These are phyloP conservation scores for Cicer bijugum DNA, from an alignment of 306 rosid genomes.

Conservation along the genomic window DNA sequence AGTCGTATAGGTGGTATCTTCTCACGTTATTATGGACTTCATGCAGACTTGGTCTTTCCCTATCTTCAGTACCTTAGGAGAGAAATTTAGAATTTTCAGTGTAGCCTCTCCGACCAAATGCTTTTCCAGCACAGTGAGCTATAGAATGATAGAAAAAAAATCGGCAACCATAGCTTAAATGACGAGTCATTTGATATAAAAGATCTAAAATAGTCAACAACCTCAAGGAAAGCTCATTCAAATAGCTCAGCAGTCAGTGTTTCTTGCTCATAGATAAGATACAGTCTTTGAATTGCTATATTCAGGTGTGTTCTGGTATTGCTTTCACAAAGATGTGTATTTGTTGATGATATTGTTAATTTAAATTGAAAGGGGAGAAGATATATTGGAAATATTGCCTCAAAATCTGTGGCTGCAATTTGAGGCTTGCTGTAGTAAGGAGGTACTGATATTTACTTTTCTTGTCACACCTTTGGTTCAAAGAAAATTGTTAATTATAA, in stretches of 20 bases:
- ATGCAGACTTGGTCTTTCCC: constrained; percentile 67
- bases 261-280: constrained; percentile 16
- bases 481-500: constrained; percentile 1
- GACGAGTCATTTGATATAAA: constrained; percentile 9
- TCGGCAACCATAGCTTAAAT: constrained; percentile 27
- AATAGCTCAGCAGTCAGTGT: constrained; percentile 32
- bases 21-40: constrained; percentile 69
- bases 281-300: constrained; percentile 37
- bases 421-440: constrained; percentile 23
- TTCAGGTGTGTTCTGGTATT: constrained; percentile 27
- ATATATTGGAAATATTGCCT: constrained; percentile 21
- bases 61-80: constrained; percentile 53
- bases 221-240: constrained; percentile 32
- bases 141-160: constrained; percentile 35
- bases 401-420: constrained; percentile 11
- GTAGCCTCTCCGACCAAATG: constrained; percentile 39
- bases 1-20: constrained; percentile 59
- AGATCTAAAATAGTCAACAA: constrained; percentile 19
- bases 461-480: constrained; percentile 13
- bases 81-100: constrained; percentile 46
- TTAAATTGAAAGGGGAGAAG: constrained; percentile 17
- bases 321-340: constrained; percentile 5
- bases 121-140: constrained; percentile 27
- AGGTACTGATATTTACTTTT: constrained; percentile 14
- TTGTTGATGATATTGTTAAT: constrained; percentile 28